These are phyloP conservation scores for Puccinia coronata DNA, from an alignment of 1,284 basidiomycete species.

Conservation along the genomic window DNA sequence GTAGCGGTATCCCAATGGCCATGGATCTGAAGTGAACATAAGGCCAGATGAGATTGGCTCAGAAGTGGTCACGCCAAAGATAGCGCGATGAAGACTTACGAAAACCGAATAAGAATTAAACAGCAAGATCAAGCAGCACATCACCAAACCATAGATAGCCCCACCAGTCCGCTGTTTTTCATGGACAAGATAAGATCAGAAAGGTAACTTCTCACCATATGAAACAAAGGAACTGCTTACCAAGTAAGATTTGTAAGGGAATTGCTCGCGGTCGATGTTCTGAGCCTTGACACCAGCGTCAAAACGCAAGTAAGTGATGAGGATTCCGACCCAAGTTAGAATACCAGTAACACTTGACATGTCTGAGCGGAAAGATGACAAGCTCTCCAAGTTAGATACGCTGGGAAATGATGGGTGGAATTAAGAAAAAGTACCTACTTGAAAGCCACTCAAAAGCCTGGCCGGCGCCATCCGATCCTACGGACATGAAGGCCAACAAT, in stretches of 20 bases:
- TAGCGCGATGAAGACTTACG: neutral
- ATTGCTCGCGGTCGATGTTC: slow-evolving; percentile 67
- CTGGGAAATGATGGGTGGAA: slow-evolving; percentile 50
- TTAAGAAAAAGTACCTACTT: slow-evolving; percentile 54
- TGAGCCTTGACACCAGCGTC: slow-evolving; percentile 73
- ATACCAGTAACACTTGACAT: slow-evolving; percentile 65
- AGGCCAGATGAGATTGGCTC: slow-evolving; percentile 68
- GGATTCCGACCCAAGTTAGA: slow-evolving; percentile 82
- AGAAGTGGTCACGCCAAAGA: neutral
- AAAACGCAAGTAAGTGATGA: slow-evolving; percentile 76
- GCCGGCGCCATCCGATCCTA: slow-evolving; percentile 65
- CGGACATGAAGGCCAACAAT: slow-evolving; percentile 72
- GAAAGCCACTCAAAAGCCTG: slow-evolving; percentile 74
- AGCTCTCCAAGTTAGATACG: slow-evolving; percentile 60
- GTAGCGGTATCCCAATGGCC: slow-evolving; percentile 57
- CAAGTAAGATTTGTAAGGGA: slow-evolving; percentile 68
- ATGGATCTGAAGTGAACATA: slow-evolving; percentile 65
- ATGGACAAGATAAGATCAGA: neutral
- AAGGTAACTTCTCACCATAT: neutral
- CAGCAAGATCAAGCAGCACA: slow-evolving; percentile 69
- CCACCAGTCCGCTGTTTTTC: slow-evolving; percentile 56
- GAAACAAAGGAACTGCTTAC: slow-evolving; percentile 64
- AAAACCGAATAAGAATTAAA: slow-evolving; percentile 62
- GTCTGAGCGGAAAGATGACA: slow-evolving; percentile 63
- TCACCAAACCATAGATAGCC: slow-evolving; percentile 68